Evolutionary conservation across 176 grass and related monocot genomes (phyloP).

Genomic region (Puya raimondii): DNA sequence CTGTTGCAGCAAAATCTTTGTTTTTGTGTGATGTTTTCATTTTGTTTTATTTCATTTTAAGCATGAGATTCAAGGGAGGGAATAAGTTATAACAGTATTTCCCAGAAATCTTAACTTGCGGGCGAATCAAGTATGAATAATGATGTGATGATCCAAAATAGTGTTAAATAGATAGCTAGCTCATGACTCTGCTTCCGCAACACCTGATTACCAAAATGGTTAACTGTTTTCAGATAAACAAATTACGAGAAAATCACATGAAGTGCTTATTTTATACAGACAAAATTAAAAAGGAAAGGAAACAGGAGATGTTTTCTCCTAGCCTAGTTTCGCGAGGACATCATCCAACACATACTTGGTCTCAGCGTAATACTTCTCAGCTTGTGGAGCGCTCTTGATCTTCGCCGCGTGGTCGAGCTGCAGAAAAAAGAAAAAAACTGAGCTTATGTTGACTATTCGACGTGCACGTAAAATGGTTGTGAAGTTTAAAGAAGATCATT

Average conservation of each 20-base stretch:
- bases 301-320: conserved; percentile 25
- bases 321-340: conserved; percentile 76
- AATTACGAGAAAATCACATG: conserved; percentile 42
- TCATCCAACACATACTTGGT: conserved; percentile 55
- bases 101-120: too few species aligned
- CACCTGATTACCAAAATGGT: too few species aligned
- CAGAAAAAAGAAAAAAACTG: neutral
- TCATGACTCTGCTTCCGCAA: too few species aligned
- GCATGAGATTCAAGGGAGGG: too few species aligned
- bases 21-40: too few species aligned
- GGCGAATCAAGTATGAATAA: too few species aligned
- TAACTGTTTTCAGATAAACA: conserved; percentile 27
- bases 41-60: too few species aligned
- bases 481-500: neutral
- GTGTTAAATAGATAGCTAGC: too few species aligned
- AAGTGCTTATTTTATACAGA: conserved; percentile 49
- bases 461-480: neutral
- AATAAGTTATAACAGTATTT: too few species aligned
- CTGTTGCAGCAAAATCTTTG: too few species aligned
- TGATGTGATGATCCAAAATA: too few species aligned
- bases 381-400: conserved; percentile 74
- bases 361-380: conserved; percentile 55
- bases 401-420: conserved; percentile 98
- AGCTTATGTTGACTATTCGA: neutral
- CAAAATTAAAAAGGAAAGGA: conserved; percentile 33